Evolutionary conservation across 495 filamentous ascomycete species (phyloP), one percentile per base, ranked within the genome.

Genomic region (Hypoxylon fragiforme): DNA sequence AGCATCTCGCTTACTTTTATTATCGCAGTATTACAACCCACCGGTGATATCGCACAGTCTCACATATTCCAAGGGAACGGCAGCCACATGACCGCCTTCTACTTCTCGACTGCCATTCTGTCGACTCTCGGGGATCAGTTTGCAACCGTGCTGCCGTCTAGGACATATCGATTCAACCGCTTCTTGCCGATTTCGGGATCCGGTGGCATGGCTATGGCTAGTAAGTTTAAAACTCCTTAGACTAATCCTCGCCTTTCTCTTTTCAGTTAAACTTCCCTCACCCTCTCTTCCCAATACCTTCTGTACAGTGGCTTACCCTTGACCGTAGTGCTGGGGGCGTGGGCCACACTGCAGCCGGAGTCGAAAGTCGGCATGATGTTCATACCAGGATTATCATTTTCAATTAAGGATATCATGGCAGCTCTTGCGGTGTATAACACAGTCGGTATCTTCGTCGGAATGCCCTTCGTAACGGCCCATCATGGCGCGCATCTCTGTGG

Each of bases 81-180:
- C 12, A 37, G 50, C 20, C 67, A 70, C 50, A 57, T 70, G 18
- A 52, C 59, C 0, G 67, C 67, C 7, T 70, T 70, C 52, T 70
- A 57, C 48, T 44, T 67, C 32, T 67, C 67, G 0, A 37, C 62
- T 13, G 64, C 56, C 15, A 54, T 67, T 18, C 16, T 70, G 14
- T 56, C 63, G 32, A 35, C 49, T 1, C 48, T 70, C 2, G 64
- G 59, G n/a, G 19, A 57, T n/a, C 62, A 65, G 6, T 0, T 57
- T 1, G 50, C 54, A 22, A 52, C 62, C 9, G 20, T 36, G 8
- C 26, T 62, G 19, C 52, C 52, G 9, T 47, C 52, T 3, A 53
- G 54, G 15, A 44, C 6, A 1, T 55, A 54, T 26, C 13, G 22
- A 8, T n/a, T 44, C 18, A 32, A 38, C 12, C 54, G 56, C 30